These are phyloP conservation scores for Emericellopsis atlantica DNA, from an alignment of 2,329 filamentous ascomycete species.

Conservation along the genomic window DNA sequence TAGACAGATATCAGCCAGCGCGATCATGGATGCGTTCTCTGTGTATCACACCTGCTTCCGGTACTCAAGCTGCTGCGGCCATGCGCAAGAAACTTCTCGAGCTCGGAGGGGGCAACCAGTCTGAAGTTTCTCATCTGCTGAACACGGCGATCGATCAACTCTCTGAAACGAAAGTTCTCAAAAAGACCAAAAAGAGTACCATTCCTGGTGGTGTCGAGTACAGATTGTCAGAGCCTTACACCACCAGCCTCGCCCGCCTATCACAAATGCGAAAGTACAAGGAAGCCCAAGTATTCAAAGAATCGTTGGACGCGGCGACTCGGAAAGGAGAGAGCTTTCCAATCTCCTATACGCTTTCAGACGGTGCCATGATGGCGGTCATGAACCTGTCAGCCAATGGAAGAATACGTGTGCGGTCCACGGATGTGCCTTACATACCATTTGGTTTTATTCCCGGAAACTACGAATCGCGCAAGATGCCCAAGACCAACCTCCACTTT, in stretches of 20 bases:
- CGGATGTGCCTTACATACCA: constrained; percentile 47
- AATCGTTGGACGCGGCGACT: constrained; percentile 44
- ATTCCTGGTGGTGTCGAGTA: constrained; percentile 48
- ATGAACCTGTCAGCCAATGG: constrained; percentile 51
- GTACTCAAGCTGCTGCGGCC: no score
- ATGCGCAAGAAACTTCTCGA: constrained; percentile 35
- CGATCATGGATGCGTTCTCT: constrained; percentile 49
- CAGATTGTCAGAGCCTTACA: constrained; percentile 47
- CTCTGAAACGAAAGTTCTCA: constrained; percentile 39
- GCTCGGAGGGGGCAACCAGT: constrained; percentile 26
- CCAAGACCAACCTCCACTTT: constrained; percentile 54
- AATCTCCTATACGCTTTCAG: constrained; percentile 44
- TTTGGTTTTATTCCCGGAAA: constrained; percentile 60
- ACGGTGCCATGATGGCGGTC: constrained; percentile 55
- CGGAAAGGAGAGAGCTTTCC: constrained; percentile 23
- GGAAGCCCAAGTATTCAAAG: constrained; percentile 48
- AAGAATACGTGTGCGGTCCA: constrained; percentile 37
- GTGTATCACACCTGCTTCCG: constrained; percentile 32
- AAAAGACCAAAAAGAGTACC: constrained; percentile 42
- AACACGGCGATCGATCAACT: constrained; percentile 34
- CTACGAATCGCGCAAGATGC: constrained; percentile 58
- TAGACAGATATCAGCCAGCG: constrained; percentile 26
- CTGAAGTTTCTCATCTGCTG: constrained; percentile 27
- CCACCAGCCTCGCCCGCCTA: constrained; percentile 41
- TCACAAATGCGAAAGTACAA: constrained; percentile 40